Base-by-base conservation (phyloP, 208 protist species). In the Leishmania guyanensis region DNA sequence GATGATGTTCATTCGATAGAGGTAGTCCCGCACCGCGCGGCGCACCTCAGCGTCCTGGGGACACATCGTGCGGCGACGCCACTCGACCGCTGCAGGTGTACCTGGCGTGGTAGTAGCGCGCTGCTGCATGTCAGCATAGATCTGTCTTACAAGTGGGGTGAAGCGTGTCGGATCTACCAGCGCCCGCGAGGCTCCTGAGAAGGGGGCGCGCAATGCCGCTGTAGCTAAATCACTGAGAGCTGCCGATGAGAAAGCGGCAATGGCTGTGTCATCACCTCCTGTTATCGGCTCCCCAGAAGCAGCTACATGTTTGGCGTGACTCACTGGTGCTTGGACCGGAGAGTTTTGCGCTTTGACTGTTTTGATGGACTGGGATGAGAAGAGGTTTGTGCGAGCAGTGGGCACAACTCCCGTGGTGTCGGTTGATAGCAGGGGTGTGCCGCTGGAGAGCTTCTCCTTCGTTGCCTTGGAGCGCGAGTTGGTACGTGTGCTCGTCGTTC, bases 1-100 rank as follows among this genome's bases (percentile, higher is more conserved):
- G 16, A 94, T 71, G 66, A 96, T 91, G 80, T 93, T 89, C 83
- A 94, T 88, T 54, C 93, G 87, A 29, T 92, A 81, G 36, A 96
- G 86, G 77, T 89, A 92, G 78, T 96, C 93, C 26, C 93, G 89
- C 66, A 94, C 86, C 14, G 87, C 87, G 4, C 80, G 66, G 56
- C 89, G 84, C 76, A 84, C 68, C 66, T 86, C 81, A 5, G 78
- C 72, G 46, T 90, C 86, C n/a, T 81, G 76, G 71, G 81, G 70
- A 20, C 20, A 29, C 8, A 29, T 29, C 39, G 70, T 26, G 62
- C 79, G 83, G 5, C 82, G 82, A 16, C 73, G 82, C 82, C 78
- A 86, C 60, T 78, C 60, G n/a, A 1, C 68, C 16, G 58, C 3
- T 22, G 14, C 36, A 4, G 50, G 46, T 10, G 29, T 33, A 20